phyloP scores from a whole-genome alignment of 352 stramenopile genomes.

The Phytophthora pluvialis region DNA sequence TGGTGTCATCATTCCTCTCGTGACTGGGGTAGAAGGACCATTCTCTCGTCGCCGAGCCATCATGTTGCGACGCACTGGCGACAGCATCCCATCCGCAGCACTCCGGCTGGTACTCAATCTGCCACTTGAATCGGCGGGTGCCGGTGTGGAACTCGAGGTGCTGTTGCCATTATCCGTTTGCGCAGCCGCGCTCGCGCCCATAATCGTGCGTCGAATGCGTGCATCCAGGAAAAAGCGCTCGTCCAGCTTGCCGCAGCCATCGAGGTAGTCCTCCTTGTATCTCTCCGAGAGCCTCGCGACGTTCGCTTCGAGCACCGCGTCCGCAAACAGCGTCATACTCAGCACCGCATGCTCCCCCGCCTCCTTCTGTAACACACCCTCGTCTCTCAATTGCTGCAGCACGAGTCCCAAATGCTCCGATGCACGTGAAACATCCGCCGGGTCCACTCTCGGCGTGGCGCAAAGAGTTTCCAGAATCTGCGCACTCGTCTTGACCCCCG shows the following conservation, averaged over 20 bases:
- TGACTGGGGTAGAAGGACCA: conserved; percentile 5
- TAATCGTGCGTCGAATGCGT: conserved; percentile 38
- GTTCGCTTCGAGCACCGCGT: conserved; percentile 50
- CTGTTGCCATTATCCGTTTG: conserved; percentile 20
- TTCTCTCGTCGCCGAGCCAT: conserved; percentile 43
- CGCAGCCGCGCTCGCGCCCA: conserved; percentile 26
- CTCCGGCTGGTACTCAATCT: conserved; percentile 18
- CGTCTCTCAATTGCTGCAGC: conserved; percentile 43
- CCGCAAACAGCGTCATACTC: conserved; percentile 43
- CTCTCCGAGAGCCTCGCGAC: conserved; percentile 38
- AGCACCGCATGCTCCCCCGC: conserved; percentile 8
- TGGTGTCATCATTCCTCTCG: conserved; percentile 44
- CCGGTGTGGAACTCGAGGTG: not conserved
- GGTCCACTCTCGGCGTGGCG: conserved; percentile 54
- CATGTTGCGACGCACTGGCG: conserved; percentile 45
- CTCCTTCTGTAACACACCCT: conserved; percentile 30
- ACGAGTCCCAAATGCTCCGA: conserved; percentile 49
- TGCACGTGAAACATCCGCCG: conserved; percentile 48
- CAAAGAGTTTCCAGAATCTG: conserved; percentile 59
- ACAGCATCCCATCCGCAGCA: conserved; percentile 34
- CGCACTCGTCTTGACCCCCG: conserved; percentile 20
- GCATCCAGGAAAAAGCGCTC: conserved; percentile 63
- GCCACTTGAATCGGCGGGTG: conserved; percentile 31
- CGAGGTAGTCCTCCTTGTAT: conserved; percentile 58
- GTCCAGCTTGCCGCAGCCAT: conserved; percentile 59